A percentile compares a stretch with the other conserved stretches of the same genome.
phyloP scores from a whole-genome alignment of 164 flowering plant genomes.

The Houttuynia cordata region DNA sequence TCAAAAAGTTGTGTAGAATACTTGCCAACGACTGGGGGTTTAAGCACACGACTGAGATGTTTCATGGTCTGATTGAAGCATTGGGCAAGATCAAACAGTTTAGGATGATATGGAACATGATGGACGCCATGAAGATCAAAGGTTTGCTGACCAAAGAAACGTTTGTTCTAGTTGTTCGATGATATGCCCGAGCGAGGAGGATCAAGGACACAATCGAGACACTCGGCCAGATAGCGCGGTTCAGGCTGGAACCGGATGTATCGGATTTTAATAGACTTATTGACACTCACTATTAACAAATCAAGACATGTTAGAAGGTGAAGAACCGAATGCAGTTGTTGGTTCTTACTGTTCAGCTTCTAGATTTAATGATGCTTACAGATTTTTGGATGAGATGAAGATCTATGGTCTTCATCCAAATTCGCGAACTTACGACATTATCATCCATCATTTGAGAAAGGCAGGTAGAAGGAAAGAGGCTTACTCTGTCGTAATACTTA shows the following conservation, averaged over 20 bases:
- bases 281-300: conserved; percentile 53
- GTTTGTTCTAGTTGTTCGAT: conserved; percentile 40
- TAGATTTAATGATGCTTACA: conserved; percentile 41
- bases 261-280: conserved; percentile 57
- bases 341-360: conserved; percentile 60
- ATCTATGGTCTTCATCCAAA: conserved; percentile 47
- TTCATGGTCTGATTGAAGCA: conserved; percentile 56
- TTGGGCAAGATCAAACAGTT: conserved; percentile 82
- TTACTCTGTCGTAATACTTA: conserved; percentile 40
- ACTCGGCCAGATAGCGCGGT: conserved; percentile 54
- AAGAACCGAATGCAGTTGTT: conserved; percentile 47
- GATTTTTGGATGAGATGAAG: conserved; percentile 62
- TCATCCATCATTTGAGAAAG: conserved; percentile 60
- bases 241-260: conserved; percentile 44
- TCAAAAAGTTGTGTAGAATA: conserved; percentile 36
- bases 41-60: conserved; percentile 35
- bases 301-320: conserved; percentile 41
- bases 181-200: conserved; percentile 66
- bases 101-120: conserved; percentile 47
- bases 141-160: conserved; percentile 52
- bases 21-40: conserved; percentile 31
- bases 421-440: conserved; percentile 65
- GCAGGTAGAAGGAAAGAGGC: conserved; percentile 41
- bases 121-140: conserved; percentile 39
- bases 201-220: conserved; percentile 50